Evolutionary conservation across 192 early-diverging fungal genomes (phyloP), one percentile per base, ranked within the genome.

Genomic region (Podila verticillata): DNA sequence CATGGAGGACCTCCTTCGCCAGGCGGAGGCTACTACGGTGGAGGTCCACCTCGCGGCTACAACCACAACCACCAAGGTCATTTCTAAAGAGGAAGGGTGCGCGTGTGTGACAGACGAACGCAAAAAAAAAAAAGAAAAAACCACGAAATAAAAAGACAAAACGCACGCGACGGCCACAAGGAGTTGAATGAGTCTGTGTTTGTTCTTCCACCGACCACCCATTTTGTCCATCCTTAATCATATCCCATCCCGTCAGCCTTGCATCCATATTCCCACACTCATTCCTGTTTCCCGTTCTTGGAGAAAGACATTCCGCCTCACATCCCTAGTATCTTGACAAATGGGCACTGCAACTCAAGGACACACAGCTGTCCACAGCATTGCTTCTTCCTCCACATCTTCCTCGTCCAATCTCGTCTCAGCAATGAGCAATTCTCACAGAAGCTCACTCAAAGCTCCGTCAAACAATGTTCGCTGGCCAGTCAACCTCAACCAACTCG

Each of bases 401-500:
- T 54, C 51, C 7, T 44, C 39, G 3, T 44, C 39, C 39, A 44
- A 44, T 44, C 39, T 44, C 39, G 39, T 44, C 39, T 44, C 39
- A 17, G 12, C 39, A 2, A 44, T 44, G 39, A 44, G 15, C 63
- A 29, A 63, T 8, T 26, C 65, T 4, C 73, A 79, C n/a, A 63
- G 68, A 12, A 57, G 29, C 20, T 70, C 75, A 0, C 60, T 80
- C 68, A 80, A 72, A n/a, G 47, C 65, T 19, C 32, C 56, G 5
- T n/a, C 15, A 32, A 69, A 22, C 48, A 70, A 80, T 24, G 70
- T 80, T 13, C 77, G 77, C 2, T 80, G 77, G 77, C 77, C 77
- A 6, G 70, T 80, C 9, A 68, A 63, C 61, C 70, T 80, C 65
- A 80, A 72, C 70, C 77, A 80, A n/a, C 77, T 80, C 24, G 77